These are phyloP conservation scores for Zanthoxylum bungeanum DNA, from an alignment of 345 rosid species.

Conservation along the genomic window DNA sequence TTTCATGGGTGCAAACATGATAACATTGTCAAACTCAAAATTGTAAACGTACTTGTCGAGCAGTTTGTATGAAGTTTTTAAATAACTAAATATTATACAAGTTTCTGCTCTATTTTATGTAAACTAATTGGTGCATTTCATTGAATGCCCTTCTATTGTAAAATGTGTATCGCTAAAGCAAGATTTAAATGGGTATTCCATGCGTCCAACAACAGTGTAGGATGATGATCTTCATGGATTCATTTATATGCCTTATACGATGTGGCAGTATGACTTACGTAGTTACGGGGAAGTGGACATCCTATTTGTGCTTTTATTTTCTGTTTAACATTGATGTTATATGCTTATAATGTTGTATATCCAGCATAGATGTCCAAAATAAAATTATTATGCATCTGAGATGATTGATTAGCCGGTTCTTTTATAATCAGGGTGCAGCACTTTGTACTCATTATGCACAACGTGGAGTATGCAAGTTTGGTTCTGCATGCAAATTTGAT, in stretches of 20 bases:
- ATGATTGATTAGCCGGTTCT: neutral
- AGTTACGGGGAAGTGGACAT: too few species aligned
- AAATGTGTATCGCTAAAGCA: neutral
- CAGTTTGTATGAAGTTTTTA: neutral
- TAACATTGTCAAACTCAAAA: neutral
- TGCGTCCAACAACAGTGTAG: neutral
- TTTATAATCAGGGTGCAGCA: conserved; percentile 51
- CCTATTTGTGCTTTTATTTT: neutral
- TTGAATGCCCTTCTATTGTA: neutral
- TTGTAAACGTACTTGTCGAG: neutral
- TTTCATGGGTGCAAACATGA: neutral
- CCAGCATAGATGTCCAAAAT: neutral
- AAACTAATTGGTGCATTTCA: neutral
- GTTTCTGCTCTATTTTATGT: neutral
- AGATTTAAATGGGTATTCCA: neutral
- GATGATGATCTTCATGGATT: neutral
- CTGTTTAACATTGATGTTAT: neutral
- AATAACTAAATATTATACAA: neutral
- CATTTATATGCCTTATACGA: neutral
- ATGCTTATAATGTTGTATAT: neutral
- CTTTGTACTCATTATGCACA: conserved; percentile 60
- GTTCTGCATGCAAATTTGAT: conserved; percentile 71
- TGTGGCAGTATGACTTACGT: neutral
- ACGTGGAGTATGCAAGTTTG: conserved; percentile 69
- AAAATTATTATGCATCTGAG: neutral